Percentiles rank a stretch among this genome's conserved stretches.
These are phyloP conservation scores for Pilatotrama ljubarskyi DNA, from an alignment of 768 basidiomycete species.

Conservation along the genomic window DNA sequence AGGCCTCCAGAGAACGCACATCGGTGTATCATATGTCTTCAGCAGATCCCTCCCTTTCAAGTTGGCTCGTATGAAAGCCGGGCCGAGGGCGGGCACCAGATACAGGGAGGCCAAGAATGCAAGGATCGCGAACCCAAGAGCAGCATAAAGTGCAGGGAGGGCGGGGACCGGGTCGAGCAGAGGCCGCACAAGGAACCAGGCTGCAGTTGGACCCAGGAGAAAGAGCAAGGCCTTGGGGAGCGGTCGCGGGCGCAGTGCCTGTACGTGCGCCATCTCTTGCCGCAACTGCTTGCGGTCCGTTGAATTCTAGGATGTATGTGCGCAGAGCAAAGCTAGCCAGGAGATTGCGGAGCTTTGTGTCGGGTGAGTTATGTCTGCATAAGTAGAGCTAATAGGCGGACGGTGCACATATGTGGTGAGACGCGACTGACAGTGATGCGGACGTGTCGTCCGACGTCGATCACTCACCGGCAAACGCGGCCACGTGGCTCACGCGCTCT, in stretches of 20 bases:
- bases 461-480: too few relatives aligned
- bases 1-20: slow-evolving; percentile 44
- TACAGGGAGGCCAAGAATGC: slow-evolving; percentile 77
- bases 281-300: too few relatives aligned
- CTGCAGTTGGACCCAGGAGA: slow-evolving; percentile 63
- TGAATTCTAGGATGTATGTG: too few relatives aligned
- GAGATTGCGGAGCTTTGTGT: too few relatives aligned
- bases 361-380: too few relatives aligned
- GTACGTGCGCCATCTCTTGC: slow-evolving; percentile 8
- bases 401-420: too few relatives aligned
- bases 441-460: too few relatives aligned
- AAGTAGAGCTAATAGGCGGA: too few relatives aligned
- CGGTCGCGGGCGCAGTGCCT: slow-evolving; percentile 21
- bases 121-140: slow-evolving; percentile 80
- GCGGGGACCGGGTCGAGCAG: slow-evolving; percentile 68
- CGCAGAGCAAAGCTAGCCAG: too few relatives aligned
- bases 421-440: too few relatives aligned
- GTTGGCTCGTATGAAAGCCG: slow-evolving; percentile 76
- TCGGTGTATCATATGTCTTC: slow-evolving; percentile 73
- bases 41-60: slow-evolving; percentile 86
- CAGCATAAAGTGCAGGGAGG: slow-evolving; percentile 73
- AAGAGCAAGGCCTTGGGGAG: slow-evolving; percentile 44
- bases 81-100: slow-evolving; percentile 81
- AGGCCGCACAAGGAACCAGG: slow-evolving; percentile 74
- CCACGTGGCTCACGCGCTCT: too few relatives aligned